Evolutionary conservation across 352 stramenopile genomes (phyloP), one percentile per base, ranked within the genome.

Genomic region (Phytophthora pini): DNA sequence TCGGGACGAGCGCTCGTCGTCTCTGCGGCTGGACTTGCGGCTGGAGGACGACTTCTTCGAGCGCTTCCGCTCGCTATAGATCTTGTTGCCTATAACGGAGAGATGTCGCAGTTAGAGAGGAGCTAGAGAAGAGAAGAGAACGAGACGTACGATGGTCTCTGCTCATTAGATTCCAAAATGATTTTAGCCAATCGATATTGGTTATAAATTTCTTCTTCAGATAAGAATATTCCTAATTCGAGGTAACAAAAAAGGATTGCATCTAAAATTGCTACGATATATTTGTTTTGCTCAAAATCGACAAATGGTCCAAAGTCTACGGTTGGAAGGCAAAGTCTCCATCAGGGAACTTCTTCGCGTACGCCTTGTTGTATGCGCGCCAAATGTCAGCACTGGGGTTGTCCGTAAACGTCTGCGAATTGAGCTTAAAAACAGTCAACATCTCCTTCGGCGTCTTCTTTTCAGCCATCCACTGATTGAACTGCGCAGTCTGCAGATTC

Each of bases 1-100:
- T 44, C 55, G 46, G 1, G 56, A 65, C 38, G 48, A 70, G 29
- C 45, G 59, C 54, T 79, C 68, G 24, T 83, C 74, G 38, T 79
- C 65, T 52, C 48, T 56, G 20, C 74, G 65, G 17, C 46, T 67
- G 29, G 65, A 68, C 26, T 74, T 68, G 52, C 49, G 56, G 17
- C 52, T 65, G 15, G 67, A 68, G 11, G 49, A 55, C 7, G 50
- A 59, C 3, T 70, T 70, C 39, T 41, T 67, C 29, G 50, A 55
- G 61, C 60, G 61, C 12, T 61, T 74, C n/a, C 50, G 44, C 49
- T 66, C 43, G 7, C 41, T 63, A 5, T 44, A 40, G n/a, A 54
- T 29, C 3, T 43, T 65, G 15, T 67, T 45, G 13, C 39, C 66
- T 74, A 31, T 4, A 27, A 29, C 17, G 1, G 4, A 40, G 24